A percentile compares a stretch with the other conserved stretches of the same genome.
Conservation (phyloP, 352 stramenopile species). For the Phytophthora vignae region DNA sequence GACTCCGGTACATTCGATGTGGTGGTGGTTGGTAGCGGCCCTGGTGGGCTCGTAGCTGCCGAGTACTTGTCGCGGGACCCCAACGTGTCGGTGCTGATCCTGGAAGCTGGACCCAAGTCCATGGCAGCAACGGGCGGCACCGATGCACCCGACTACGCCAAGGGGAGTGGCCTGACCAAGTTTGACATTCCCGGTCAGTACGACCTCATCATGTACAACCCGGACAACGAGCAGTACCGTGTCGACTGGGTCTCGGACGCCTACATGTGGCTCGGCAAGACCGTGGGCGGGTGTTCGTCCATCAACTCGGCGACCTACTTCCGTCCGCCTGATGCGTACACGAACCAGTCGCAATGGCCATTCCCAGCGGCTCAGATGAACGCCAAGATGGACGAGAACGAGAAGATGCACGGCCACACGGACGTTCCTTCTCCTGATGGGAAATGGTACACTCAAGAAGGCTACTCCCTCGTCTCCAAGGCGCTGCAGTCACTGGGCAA, state of each 20-base stretch:
- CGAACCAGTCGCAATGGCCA: slow-evolving; percentile 55
- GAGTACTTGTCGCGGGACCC: slow-evolving; percentile 68
- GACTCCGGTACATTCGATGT: slow-evolving; percentile 54
- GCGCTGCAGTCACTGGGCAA: slow-evolving; percentile 48
- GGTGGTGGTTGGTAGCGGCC: slow-evolving; percentile 60
- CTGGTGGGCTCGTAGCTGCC: slow-evolving; percentile 61
- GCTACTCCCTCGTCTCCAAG: slow-evolving; percentile 52
- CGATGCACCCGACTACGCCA: slow-evolving; percentile 56
- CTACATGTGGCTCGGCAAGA: slow-evolving; percentile 74
- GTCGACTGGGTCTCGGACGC: slow-evolving; percentile 55
- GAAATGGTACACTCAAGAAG: slow-evolving; percentile 63
- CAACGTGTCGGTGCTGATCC: slow-evolving; percentile 55
- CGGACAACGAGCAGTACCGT: slow-evolving; percentile 51
- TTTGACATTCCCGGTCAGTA: slow-evolving; percentile 79
- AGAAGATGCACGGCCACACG: slow-evolving; percentile 53
- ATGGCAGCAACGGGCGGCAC: slow-evolving; percentile 56
- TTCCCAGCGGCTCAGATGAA: slow-evolving; percentile 69
- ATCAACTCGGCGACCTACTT: slow-evolving; percentile 91
- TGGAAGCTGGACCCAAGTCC: slow-evolving; percentile 62
- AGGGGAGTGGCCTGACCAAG: slow-evolving; percentile 49
- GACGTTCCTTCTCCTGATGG: slow-evolving; percentile 57
- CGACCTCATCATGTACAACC: slow-evolving; percentile 58
- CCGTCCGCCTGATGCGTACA: slow-evolving; percentile 63
- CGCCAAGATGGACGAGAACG: slow-evolving; percentile 62
- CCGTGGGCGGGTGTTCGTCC: slow-evolving; percentile 82